These are phyloP conservation scores for Funneliformis mosseae DNA, from an alignment of 192 early-diverging fungal species.

Conservation along the genomic window DNA sequence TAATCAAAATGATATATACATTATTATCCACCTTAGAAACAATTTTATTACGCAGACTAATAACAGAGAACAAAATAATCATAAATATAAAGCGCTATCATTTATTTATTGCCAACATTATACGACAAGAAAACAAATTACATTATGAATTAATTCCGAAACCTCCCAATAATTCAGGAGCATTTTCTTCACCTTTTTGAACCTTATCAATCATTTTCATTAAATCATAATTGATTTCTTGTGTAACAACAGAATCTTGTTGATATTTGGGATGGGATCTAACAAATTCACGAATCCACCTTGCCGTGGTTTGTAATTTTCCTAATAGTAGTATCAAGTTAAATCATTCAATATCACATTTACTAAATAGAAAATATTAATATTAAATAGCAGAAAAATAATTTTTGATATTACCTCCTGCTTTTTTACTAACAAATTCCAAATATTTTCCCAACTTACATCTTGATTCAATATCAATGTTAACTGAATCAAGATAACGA, in stretches of 20 bases:
- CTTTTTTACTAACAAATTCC: slow-evolving; percentile 76
- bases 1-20: too few relatives aligned
- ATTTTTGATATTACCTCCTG: slow-evolving; percentile 62
- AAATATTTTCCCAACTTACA: slow-evolving; percentile 74
- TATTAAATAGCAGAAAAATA: background rate
- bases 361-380: background rate
- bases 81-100: too few relatives aligned
- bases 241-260: slow-evolving; percentile 84
- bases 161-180: slow-evolving; percentile 53
- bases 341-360: background rate
- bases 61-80: too few relatives aligned
- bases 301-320: slow-evolving; percentile 79
- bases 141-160: slow-evolving; percentile 31
- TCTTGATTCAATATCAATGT: slow-evolving; percentile 70
- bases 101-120: too few relatives aligned
- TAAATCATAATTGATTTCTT: slow-evolving; percentile 87
- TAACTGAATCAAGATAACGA: slow-evolving; percentile 77
- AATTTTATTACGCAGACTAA: too few relatives aligned
- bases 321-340: background rate
- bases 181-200: slow-evolving; percentile 52
- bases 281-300: slow-evolving; percentile 91
- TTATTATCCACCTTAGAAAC: too few relatives aligned
- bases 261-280: slow-evolving; percentile 84
- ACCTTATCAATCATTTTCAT: slow-evolving; percentile 62
- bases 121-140: too few relatives aligned